phyloP scores from a whole-genome alignment of 1,284 basidiomycete genomes.

The Ustilago esculenta region DNA sequence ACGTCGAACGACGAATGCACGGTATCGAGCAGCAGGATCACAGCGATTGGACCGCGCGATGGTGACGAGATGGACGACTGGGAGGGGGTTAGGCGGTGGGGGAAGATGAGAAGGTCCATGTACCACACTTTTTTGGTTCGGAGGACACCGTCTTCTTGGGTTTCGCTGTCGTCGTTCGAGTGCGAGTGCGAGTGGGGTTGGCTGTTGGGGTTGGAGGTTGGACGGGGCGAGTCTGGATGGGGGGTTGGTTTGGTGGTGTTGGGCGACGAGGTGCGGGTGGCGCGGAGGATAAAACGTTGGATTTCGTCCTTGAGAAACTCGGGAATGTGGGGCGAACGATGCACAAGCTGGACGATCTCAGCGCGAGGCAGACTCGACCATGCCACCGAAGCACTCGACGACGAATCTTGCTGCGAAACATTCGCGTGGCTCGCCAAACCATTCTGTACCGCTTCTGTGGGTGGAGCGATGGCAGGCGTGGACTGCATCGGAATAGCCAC shows the following conservation, averaged over 20 bases:
- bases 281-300: slow-evolving; percentile 29
- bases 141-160: slow-evolving; percentile 40
- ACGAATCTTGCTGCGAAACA: too few relatives aligned
- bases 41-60: not conserved
- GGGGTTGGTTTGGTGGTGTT: not conserved
- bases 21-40: slow-evolving; percentile 33
- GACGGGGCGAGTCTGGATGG: not conserved
- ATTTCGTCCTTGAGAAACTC: slow-evolving; percentile 38
- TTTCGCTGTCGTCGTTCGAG: slow-evolving; percentile 38
- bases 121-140: slow-evolving; percentile 37
- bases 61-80: not conserved
- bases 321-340: slow-evolving; percentile 30
- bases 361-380: slow-evolving; percentile 29
- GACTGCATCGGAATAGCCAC: slow-evolving; percentile 14
- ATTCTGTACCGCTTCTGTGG: too few relatives aligned
- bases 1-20: slow-evolving; percentile 28
- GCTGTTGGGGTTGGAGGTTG: slow-evolving; percentile 4
- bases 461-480: slow-evolving; percentile 19
- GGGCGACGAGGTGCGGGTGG: slow-evolving; percentile 4
- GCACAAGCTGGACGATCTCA: slow-evolving; percentile 28
- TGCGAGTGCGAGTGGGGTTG: slow-evolving; percentile 23
- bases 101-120: slow-evolving; percentile 31
- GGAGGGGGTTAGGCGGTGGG: not conserved
- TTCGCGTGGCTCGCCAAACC: too few relatives aligned
- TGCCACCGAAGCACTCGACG: slow-evolving; percentile 11